Evolutionary conservation across 2,329 filamentous ascomycete genomes (phyloP).

Genomic region (Nothomitra cinnamomea): DNA sequence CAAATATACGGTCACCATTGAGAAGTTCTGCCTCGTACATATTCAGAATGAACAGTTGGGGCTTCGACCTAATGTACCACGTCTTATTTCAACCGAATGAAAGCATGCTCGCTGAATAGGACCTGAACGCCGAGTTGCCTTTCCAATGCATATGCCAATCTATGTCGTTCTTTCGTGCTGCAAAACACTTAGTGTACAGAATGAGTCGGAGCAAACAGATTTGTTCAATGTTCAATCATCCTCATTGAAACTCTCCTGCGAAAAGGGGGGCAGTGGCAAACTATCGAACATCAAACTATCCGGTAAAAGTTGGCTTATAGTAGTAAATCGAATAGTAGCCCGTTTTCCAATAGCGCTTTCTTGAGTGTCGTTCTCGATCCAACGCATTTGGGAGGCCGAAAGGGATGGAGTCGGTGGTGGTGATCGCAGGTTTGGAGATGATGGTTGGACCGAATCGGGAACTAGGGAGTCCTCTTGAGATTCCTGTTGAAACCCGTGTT

Average conservation of each 20-base stretch:
- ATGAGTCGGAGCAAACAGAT: not conserved
- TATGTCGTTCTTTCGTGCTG: not conserved
- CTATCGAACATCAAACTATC: conserved; percentile 7
- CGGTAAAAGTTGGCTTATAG: conserved; percentile 6
- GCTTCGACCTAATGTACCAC: no score
- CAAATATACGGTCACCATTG: not conserved
- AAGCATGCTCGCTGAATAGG: no score
- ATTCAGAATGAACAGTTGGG: no score
- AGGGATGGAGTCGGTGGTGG: not conserved
- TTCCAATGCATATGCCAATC: no score
- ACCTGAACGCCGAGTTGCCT: not conserved
- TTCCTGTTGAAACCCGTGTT: not conserved
- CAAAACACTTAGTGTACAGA: not conserved
- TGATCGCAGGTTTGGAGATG: not conserved
- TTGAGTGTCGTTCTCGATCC: not conserved
- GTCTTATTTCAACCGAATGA: no score
- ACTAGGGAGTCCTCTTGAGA: not conserved
- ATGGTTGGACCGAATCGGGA: not conserved
- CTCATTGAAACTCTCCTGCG: not conserved
- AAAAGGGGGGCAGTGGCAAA: conserved; percentile 5
- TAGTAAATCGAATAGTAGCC: not conserved
- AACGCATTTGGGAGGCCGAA: not conserved
- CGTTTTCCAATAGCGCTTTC: not conserved
- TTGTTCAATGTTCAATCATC: not conserved
- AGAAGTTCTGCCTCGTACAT: not conserved